Evolutionary conservation across 2,329 filamentous ascomycete genomes (phyloP).

Genomic region (Colletotrichum filicis): DNA sequence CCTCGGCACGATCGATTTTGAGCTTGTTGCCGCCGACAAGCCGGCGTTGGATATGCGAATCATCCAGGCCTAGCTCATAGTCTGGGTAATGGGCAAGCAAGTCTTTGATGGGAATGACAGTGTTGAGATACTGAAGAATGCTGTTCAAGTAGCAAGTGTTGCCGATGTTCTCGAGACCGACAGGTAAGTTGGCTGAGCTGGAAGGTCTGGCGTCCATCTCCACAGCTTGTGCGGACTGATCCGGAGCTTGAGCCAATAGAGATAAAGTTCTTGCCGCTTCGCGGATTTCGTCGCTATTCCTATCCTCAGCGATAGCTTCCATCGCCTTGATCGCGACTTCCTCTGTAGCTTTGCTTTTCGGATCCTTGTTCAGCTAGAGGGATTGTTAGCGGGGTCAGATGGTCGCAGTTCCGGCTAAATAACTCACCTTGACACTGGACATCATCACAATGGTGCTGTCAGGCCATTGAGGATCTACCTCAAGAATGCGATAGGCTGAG

Average conservation of each 20-base stretch:
- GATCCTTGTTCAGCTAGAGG: slow-evolving; percentile 20
- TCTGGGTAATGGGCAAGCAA: slow-evolving; percentile 82
- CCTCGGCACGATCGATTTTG: slow-evolving; percentile 64
- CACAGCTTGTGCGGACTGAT: not conserved
- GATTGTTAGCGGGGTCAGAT: not conserved
- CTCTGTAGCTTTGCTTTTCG: slow-evolving; percentile 10
- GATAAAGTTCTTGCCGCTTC: not conserved
- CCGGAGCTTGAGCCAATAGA: not conserved
- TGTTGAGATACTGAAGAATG: slow-evolving; percentile 94
- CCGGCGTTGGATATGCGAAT: slow-evolving; percentile 72
- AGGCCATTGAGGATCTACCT: slow-evolving; percentile 16
- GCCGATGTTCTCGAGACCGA: slow-evolving; percentile 91
- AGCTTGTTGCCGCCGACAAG: slow-evolving; percentile 76
- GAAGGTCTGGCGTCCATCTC: not conserved
- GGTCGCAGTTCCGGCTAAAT: not conserved
- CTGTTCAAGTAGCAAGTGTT: slow-evolving; percentile 99
- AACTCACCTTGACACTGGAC: slow-evolving; percentile 28
- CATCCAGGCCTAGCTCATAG: slow-evolving; percentile 74
- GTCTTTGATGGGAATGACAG: slow-evolving; percentile 82
- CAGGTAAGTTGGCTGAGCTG: slow-evolving; percentile 66
- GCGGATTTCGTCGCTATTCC: slow-evolving; percentile 20
- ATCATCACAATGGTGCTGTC: slow-evolving; percentile 24
- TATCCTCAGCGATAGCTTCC: slow-evolving; percentile 15
- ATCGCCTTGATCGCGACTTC: slow-evolving; percentile 23
- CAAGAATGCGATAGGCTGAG: slow-evolving; percentile 25